A percentile compares a stretch with the other conserved stretches of the same genome.
These are phyloP conservation scores for Tolypocladium amazonense DNA, from an alignment of 2,329 filamentous ascomycete genomes.

Conservation along the genomic window DNA sequence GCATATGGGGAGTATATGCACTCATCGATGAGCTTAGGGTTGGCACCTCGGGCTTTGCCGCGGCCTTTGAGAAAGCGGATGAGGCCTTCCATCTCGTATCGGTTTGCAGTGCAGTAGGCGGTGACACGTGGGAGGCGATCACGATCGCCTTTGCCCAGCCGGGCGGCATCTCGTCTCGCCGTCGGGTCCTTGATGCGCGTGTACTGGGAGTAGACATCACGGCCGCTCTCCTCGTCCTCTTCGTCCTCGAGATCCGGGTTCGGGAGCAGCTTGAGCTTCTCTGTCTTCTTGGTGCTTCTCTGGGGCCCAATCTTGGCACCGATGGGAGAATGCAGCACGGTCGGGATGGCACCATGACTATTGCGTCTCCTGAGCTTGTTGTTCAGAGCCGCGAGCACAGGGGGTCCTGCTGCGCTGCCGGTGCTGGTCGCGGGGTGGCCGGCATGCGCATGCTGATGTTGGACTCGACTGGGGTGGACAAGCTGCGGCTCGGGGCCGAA, in stretches of 20 bases:
- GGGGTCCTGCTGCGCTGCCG: conserved; percentile 27
- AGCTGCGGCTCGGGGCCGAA: conserved; percentile 38
- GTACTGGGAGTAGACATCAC: conserved; percentile 96
- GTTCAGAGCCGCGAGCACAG: conserved; percentile 71
- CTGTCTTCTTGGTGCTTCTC: conserved; percentile 85
- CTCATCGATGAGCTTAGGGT: conserved; percentile 90
- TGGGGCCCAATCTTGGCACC: conserved; percentile 80
- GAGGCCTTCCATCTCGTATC: conserved; percentile 80
- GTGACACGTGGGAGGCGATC: conserved; percentile 82
- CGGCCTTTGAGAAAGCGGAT: conserved; percentile 87
- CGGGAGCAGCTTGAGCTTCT: conserved; percentile 95
- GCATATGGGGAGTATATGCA: conserved; percentile 94
- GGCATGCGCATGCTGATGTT: conserved; percentile 11
- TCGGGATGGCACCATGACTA: conserved; percentile 52
- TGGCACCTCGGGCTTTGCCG: conserved; percentile 64
- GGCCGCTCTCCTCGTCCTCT: conserved; percentile 77
- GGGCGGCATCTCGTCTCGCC: conserved; percentile 80
- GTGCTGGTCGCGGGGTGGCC: conserved; percentile 28
- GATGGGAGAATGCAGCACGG: conserved; percentile 22
- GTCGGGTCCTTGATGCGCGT: conserved; percentile 95
- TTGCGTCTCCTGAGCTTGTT: conserved; percentile 80
- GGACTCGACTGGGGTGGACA: conserved; percentile 10
- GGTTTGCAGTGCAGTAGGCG: conserved; percentile 90
- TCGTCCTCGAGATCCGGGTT: conserved; percentile 75
- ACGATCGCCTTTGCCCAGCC: conserved; percentile 86